Evolutionary conservation across 1,284 basidiomycete genomes (phyloP).

Genomic region (Puccinia hordei): DNA sequence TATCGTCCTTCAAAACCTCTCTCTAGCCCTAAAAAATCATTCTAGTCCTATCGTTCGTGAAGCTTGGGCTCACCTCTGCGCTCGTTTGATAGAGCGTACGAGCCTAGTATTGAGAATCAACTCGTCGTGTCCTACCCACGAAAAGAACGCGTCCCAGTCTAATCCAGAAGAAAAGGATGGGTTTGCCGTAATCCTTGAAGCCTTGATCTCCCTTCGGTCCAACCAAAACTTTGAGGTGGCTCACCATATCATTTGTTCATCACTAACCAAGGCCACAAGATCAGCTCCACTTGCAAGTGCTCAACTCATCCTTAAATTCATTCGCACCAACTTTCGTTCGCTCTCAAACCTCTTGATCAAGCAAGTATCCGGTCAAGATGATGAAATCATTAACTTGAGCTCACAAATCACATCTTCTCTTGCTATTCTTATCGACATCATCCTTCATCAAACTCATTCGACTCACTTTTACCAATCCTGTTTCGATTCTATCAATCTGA

Average conservation of each 20-base stretch:
- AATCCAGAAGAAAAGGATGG: not conserved
- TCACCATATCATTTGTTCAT: not conserved
- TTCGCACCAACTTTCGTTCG: constrained; percentile 11
- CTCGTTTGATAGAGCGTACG: constrained; percentile 9
- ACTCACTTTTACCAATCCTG: constrained; percentile 15
- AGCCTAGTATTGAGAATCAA: not conserved
- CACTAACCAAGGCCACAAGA: constrained; percentile 3
- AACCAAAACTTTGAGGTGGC: not conserved
- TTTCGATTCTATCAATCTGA: not conserved
- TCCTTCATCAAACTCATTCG: not conserved
- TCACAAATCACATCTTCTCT: constrained; percentile 9
- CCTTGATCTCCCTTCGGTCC: not conserved
- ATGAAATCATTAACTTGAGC: constrained; percentile 5
- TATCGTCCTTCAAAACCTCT: constrained; percentile 3
- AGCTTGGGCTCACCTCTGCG: constrained; percentile 19
- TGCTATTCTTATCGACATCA: constrained; percentile 2
- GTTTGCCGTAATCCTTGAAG: constrained; percentile 10
- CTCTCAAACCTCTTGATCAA: constrained; percentile 17
- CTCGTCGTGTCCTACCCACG: not conserved
- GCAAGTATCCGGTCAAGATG: constrained; percentile 26
- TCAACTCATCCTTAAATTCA: constrained; percentile 10
- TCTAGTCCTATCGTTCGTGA: not conserved
- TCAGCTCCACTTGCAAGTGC: constrained; percentile 4
- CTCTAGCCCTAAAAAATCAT: not conserved
- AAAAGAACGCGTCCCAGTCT: not conserved